These are phyloP conservation scores for Asterochloris erici DNA, from an alignment of 139 green algal species.

Conservation along the genomic window DNA sequence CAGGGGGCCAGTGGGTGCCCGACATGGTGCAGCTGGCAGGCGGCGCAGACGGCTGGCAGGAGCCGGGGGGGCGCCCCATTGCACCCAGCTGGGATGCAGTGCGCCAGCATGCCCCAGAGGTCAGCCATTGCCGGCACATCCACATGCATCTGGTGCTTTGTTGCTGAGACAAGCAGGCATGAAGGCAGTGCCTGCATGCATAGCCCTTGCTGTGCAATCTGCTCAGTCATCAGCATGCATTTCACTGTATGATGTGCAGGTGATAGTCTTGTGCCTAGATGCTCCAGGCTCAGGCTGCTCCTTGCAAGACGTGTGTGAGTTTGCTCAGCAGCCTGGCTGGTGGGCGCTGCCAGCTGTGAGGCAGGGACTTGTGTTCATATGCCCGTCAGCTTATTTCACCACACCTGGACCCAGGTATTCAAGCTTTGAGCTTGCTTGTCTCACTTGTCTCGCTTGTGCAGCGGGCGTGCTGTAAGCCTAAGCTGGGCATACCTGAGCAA, in stretches of 20 bases:
- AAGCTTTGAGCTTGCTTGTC: not conserved
- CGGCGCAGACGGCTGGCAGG: slow-evolving; percentile 37
- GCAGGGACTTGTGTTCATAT: slow-evolving; percentile 68
- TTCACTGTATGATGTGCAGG: not conserved
- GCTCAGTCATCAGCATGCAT: slow-evolving; percentile 19
- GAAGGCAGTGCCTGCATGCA: slow-evolving; percentile 43
- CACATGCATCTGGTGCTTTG: too few species aligned
- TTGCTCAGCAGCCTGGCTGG: slow-evolving; percentile 78
- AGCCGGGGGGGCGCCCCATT: slow-evolving; percentile 6
- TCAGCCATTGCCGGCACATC: slow-evolving; percentile 14
- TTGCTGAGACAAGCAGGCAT: slow-evolving; percentile 19
- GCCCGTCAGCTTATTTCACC: slow-evolving; percentile 54
- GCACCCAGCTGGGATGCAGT: slow-evolving; percentile 38
- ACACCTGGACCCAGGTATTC: slow-evolving; percentile 53
- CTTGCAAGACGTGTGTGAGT: slow-evolving; percentile 46
- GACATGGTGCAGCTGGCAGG: slow-evolving; percentile 65
- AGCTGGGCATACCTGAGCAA: not conserved
- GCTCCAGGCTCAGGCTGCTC: slow-evolving; percentile 15
- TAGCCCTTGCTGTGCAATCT: not conserved
- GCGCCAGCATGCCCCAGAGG: slow-evolving; percentile 61
- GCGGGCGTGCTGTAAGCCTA: not conserved
- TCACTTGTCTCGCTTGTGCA: not conserved
- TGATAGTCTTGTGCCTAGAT: slow-evolving; percentile 39
- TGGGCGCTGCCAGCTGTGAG: slow-evolving; percentile 85
- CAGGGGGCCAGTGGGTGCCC: slow-evolving; percentile 59